Percentiles rank a stretch among this genome's conserved stretches.
These are phyloP conservation scores for Pichia cephalocereana DNA, from an alignment of 805 yeast species.

Conservation along the genomic window DNA sequence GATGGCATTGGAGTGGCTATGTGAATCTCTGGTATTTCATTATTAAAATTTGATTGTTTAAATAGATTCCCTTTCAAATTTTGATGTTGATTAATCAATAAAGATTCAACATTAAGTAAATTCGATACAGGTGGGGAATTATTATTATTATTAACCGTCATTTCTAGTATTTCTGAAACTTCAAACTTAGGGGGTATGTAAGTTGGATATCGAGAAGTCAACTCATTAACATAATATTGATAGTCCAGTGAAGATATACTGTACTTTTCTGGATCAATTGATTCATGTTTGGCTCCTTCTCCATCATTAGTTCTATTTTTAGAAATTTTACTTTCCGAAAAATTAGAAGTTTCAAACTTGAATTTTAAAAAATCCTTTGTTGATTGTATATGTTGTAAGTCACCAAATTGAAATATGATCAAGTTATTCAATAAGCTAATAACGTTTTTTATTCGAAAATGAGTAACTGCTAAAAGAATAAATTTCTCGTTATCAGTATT, in stretches of 20 bases:
- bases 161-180: conserved; percentile 37
- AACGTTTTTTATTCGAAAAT: conserved; percentile 46
- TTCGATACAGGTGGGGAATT: conserved; percentile 8
- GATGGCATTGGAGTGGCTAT: conserved; percentile 87
- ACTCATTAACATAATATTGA: conserved; percentile 66
- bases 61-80: conserved; percentile 14
- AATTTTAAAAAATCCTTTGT: conserved; percentile 40
- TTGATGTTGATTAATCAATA: conserved; percentile 26
- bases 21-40: conserved; percentile 37
- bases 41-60: background rate
- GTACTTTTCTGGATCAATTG: background rate
- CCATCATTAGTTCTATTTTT: background rate
- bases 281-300: background rate
- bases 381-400: conserved; percentile 26
- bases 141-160: conserved; percentile 11
- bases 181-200: conserved; percentile 43
- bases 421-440: conserved; percentile 45
- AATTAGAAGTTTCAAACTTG: conserved; percentile 25
- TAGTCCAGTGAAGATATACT: conserved; percentile 77
- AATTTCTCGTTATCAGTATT: conserved; percentile 17
- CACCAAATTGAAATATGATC: conserved; percentile 57
- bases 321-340: background rate
- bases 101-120: conserved; percentile 19
- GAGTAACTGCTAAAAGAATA: conserved; percentile 11
- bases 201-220: conserved; percentile 68